Conservation (phyloP, 371 early-diverging fungal species). For the Catenaria anguillulae region DNA sequence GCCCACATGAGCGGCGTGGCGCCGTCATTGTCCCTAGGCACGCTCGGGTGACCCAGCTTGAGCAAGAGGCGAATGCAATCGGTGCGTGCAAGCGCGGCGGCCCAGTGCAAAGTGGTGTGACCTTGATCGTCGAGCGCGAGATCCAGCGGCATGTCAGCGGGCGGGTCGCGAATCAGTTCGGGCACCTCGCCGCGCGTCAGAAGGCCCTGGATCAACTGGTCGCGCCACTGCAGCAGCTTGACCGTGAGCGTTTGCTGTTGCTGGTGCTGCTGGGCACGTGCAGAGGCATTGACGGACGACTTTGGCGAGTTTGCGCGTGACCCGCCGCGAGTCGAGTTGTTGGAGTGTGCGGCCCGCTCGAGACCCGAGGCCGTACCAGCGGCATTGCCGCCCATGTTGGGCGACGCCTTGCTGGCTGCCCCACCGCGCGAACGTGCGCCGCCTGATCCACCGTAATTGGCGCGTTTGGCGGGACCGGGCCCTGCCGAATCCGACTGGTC, state of each 20-base stretch:
- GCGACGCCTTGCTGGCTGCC: too few relatives aligned
- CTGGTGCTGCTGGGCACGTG: neutral
- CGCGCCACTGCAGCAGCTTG: neutral
- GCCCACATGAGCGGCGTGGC: constrained; percentile 83
- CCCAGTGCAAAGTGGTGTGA: constrained; percentile 91
- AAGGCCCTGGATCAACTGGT: neutral
- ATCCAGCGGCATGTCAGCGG: constrained; percentile 58
- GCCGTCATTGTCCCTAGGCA: constrained; percentile 54
- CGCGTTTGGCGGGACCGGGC: too few relatives aligned
- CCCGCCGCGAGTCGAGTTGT: too few relatives aligned
- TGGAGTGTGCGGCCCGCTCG: too few relatives aligned
- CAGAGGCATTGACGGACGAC: neutral
- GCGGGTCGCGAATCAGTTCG: constrained; percentile 27
- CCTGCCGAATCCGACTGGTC: too few relatives aligned
- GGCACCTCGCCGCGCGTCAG: constrained; percentile 20
- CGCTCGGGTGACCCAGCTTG: neutral
- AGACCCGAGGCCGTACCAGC: too few relatives aligned
- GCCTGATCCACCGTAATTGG: too few relatives aligned
- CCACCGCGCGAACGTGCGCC: too few relatives aligned
- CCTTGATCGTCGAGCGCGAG: constrained; percentile 84
- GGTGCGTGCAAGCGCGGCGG: constrained; percentile 75
- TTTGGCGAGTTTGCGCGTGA: too few relatives aligned
- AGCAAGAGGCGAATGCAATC: constrained; percentile 31
- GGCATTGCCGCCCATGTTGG: too few relatives aligned
- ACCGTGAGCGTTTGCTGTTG: neutral